Evolutionary conservation across 495 filamentous ascomycete species (phyloP), one percentile per base, ranked within the genome.

Genomic region (Geoglossum glabrum): DNA sequence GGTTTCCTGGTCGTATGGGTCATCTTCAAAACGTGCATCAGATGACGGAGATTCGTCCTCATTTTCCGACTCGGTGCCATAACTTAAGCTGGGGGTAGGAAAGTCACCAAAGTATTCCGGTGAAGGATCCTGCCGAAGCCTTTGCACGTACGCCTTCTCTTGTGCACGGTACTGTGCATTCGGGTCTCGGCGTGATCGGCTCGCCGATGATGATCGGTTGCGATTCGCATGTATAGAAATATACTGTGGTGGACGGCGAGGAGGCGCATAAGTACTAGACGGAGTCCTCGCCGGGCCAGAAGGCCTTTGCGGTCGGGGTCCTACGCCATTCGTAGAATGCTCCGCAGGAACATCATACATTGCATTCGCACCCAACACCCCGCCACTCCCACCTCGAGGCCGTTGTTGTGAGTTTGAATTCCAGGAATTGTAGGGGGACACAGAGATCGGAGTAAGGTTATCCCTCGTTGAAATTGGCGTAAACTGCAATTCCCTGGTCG

Each of bases 1-100:
- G 28, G 86, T 90, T 64, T 97, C 92, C 57, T 89, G 86, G 63
- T 97, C 90, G 69, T 93, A 95, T 36, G 78, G 74, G 64, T 95
- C 86, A 60, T 84, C 84, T 54, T 86, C 83, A 61, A 85, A 85
- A 21, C 84, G 84, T 1, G 80, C 78, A 60, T 92, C 90, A 0
- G 86, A 87, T 0, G 85, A 84, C 3, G 90, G 90, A 0, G 87
- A 92, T 60, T 85, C 85, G 7, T 86, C 92, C 54, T 97, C 92
- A n/a, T 83, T 78, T 62, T 95, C 88, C 10, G 90, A 89, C 46
- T 89, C 87, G 2, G 73, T 78, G 66, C 83, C 76, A 69, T 83
- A 78, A 49, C 77, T 77, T 55, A 81, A 66, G 45, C 76, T 79
- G 46, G 78, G 76, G 4, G 79, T 77, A 1, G 79, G 73, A 58